Base-by-base conservation (phyloP, 106 monocot genomes). In the Dendrobium catenatum region DNA sequence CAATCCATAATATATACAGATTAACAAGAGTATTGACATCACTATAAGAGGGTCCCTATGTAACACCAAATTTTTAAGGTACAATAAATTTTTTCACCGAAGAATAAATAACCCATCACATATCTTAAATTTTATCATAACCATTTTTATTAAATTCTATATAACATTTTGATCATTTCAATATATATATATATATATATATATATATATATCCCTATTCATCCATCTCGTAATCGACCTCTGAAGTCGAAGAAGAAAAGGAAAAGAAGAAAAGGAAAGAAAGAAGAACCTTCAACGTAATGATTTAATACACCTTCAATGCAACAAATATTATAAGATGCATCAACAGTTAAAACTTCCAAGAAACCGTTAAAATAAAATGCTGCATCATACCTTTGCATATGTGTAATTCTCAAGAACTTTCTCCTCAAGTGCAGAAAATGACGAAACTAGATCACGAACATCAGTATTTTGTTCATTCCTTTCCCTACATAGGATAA, bases 341-440 rank as follows among this genome's bases (percentile, higher is more conserved):
- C 5, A 26, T 24, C 64, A 66, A 66, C 11, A 70, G 37, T 11
- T 70, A 16, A 70, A 70, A 13, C 29, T 70, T 70, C 3, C 37
- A 16, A 70, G 4, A 70, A 29, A 70, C 2, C 2, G 15, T n/a
- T 70, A 70, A 13, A 22, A 9, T 13, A 5, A 24, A 67, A 73
- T 68, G 17, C 40, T 41, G 43, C 22, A 68, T 27, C 42, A 78
- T 83, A 96, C 95, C 93, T 96, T 99, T 29, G 91, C 93, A 86
- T 81, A 93, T 56, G 91, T 99, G 82, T 99, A 99, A 47, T 89
- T 91, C 76, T 88, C 95, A 74, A 99, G 90, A 49, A 95, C 79
- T 89, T 95, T 99, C 76, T 95, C 95, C 82, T 99, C 90, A 27
- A 99, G 85, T 75, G 93, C 93, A 66, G 90, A 91, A 84, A 95